Percentiles rank a stretch among this genome's conserved stretches.
Evolutionary conservation across 371 early-diverging fungal species (phyloP).

Genomic region (Batkoa obscura): DNA sequence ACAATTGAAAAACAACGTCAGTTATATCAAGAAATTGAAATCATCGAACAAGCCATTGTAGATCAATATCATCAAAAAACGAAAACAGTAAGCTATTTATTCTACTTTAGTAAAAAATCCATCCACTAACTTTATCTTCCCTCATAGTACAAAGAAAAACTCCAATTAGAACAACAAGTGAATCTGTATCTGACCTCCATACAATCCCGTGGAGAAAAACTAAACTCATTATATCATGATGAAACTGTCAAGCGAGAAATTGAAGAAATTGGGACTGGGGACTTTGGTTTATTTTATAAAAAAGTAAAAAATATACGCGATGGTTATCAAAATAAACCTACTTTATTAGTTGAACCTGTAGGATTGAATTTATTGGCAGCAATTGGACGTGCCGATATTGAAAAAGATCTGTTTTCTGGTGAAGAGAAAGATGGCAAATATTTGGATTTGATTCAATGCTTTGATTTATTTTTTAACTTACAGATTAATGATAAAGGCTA

Average conservation of each 20-base stretch:
- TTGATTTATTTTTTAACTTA: constrained; percentile 26
- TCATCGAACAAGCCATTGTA: constrained; percentile 73
- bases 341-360: constrained; percentile 42
- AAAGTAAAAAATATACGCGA: constrained; percentile 66
- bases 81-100: constrained; percentile 24
- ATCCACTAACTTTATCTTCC: constrained; percentile 3
- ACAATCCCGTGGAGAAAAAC: constrained; percentile 31
- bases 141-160: constrained; percentile 48
- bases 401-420: constrained; percentile 66
- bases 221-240: constrained; percentile 50
- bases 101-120: neutral
- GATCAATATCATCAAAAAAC: constrained; percentile 54
- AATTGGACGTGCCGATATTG: constrained; percentile 28
- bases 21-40: constrained; percentile 81
- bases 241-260: constrained; percentile 60
- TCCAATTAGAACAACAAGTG: constrained; percentile 69
- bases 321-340: constrained; percentile 65
- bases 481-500: constrained; percentile 56
- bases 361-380: constrained; percentile 7
- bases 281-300: constrained; percentile 73
- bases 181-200: constrained; percentile 50
- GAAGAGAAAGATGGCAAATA: constrained; percentile 77
- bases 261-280: constrained; percentile 40
- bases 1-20: constrained; percentile 21
- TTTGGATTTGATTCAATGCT: constrained; percentile 51